Conservation (phyloP, 495 filamentous ascomycete species). For the Hypoxylon perforatum region DNA sequence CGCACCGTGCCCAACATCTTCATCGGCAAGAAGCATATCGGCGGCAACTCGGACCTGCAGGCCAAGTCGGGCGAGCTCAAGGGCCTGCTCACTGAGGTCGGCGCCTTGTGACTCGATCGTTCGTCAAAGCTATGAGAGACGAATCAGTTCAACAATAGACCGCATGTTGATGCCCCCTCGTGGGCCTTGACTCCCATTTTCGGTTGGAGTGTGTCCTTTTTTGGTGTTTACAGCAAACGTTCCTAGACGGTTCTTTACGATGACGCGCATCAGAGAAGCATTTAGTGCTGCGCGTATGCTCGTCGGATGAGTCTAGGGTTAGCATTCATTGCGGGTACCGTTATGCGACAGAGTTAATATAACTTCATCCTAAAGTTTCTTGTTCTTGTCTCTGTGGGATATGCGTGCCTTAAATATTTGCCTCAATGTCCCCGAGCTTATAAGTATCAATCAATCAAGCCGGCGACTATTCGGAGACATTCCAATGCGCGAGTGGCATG, state of each 20-base stretch:
- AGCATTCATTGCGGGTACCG: background rate
- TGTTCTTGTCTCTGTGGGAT: background rate
- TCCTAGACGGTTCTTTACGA: background rate
- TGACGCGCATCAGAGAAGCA: background rate
- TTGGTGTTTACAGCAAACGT: background rate
- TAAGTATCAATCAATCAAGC: background rate
- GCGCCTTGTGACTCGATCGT: conserved; percentile 50
- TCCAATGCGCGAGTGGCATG: background rate
- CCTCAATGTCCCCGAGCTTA: background rate
- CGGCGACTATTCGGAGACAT: conserved; percentile 6
- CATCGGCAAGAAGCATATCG: conserved; percentile 90
- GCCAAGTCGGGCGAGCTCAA: conserved; percentile 58
- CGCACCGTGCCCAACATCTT: conserved; percentile 94
- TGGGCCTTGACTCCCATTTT: background rate
- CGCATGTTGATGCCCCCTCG: background rate
- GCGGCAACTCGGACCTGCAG: conserved; percentile 95
- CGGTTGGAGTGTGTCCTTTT: background rate
- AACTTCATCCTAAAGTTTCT: background rate
- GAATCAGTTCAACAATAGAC: background rate
- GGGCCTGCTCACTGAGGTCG: conserved; percentile 51
- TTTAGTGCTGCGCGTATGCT: background rate
- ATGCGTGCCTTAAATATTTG: background rate
- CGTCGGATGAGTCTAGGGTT: background rate
- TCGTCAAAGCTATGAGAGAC: conserved; percentile 20
- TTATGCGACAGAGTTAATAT: background rate